Base-by-base conservation (phyloP, 768 basidiomycete species). In the Xerocomellus dryophilus region DNA sequence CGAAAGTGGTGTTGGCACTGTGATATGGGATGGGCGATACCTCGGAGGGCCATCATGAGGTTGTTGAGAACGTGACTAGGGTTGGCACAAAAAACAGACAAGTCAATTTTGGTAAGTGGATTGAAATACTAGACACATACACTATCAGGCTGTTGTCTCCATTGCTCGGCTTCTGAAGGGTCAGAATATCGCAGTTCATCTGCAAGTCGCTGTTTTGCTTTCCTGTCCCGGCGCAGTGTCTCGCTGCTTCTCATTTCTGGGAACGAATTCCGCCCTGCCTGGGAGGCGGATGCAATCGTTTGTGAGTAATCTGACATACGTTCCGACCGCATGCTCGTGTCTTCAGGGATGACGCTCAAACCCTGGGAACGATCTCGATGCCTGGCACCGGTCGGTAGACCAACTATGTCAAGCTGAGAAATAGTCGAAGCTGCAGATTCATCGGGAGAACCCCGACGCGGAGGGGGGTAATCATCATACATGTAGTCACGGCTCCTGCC, bases 101-200 rank as follows among this genome's bases (percentile, higher is more conserved):
- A 15, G 8, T 54, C 43, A 55, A 51, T 35, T n/a, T n/a, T 1
- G 2, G 34, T 3, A 34, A 32, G 20, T 17, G 18, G 12, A 34
- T 7, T 17, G n/a, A 35, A 39, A 39, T 5, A n/a, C 21, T 12
- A 12, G 42, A 20, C 21, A 56, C 64, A 10, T 58, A 70, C 64
- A 21, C 54, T 46, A 2, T 58, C 59, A 35, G 61, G 51, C 20
- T 63, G 56, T 23, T 50, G 62, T 43, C 73, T 53, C 72, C 72
- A 74, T n/a, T 61, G 56, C 25, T 72, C 72, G 3, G 63, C 45
- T 47, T 60, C 56, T 4, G 64, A 52, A 31, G 72, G 69, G 49
- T 73, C 54, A 9, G 72, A 73, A 50, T 73, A 69, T 35, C 72
- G 61, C 27, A 74, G 43, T n/a, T 66, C 68, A 18, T 73, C 73